A percentile compares a stretch with the other conserved stretches of the same genome.
These are phyloP conservation scores for Trypanosoma grayi DNA, from an alignment of 208 protist genomes.

Conservation along the genomic window DNA sequence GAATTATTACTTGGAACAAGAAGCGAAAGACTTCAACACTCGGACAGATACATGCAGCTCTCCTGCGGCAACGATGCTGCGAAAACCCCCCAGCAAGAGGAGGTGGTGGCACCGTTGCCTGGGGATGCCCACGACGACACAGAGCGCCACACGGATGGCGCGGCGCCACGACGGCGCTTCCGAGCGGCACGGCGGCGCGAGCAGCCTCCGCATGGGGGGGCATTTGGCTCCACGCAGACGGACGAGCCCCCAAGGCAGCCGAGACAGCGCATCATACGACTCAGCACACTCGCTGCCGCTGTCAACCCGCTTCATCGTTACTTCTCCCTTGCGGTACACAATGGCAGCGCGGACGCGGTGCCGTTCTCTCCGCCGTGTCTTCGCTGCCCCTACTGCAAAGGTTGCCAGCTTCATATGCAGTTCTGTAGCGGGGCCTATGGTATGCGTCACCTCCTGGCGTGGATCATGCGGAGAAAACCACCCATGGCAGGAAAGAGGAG, in stretches of 20 bases:
- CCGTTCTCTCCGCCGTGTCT: constrained; percentile 4
- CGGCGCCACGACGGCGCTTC: background rate
- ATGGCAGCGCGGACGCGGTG: background rate
- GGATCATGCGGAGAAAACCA: constrained; percentile 15
- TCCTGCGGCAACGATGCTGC: too few species aligned
- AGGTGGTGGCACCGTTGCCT: background rate
- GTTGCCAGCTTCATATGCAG: constrained; percentile 26
- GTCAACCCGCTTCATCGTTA: constrained; percentile 15
- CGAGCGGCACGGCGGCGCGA: background rate
- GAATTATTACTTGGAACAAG: too few species aligned
- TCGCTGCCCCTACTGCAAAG: constrained; percentile 29
- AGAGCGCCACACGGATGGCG: too few species aligned
- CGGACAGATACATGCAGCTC: too few species aligned
- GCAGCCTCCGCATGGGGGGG: background rate
- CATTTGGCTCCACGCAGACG: background rate
- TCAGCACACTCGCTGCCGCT: constrained; percentile 5
- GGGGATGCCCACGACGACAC: too few species aligned
- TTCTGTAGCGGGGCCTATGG: constrained; percentile 33
- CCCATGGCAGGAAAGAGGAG: constrained; percentile 3
- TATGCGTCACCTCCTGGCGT: constrained; percentile 21
- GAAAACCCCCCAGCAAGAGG: background rate
- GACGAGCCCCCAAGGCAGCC: background rate
- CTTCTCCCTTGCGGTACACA: constrained; percentile 13
- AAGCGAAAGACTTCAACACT: too few species aligned
- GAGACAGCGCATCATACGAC: background rate